These are phyloP conservation scores for Fagus crenata DNA, from an alignment of 306 rosid genomes.

Conservation along the genomic window DNA sequence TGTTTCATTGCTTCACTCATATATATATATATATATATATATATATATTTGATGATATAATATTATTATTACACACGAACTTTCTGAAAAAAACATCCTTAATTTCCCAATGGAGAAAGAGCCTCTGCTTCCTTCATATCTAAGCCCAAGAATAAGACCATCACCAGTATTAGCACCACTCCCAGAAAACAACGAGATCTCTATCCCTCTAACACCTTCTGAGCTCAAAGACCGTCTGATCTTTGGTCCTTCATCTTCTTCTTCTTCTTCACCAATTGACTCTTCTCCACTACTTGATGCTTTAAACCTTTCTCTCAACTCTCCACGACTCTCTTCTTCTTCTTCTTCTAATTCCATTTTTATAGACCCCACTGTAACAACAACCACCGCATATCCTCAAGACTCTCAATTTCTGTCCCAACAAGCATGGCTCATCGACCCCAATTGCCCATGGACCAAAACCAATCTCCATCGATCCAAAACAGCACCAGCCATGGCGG, in stretches of 20 bases:
- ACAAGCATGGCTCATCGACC: conserved; percentile 62
- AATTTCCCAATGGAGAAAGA: conserved; percentile 68
- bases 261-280: conserved; percentile 51
- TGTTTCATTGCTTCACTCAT: neutral
- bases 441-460: conserved; percentile 51
- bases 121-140: conserved; percentile 62
- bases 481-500: conserved; percentile 95
- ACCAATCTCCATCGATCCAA: conserved; percentile 78
- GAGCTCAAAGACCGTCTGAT: conserved; percentile 80
- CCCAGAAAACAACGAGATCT: conserved; percentile 65
- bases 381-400: neutral
- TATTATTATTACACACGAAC: too few relatives aligned
- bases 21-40: too few relatives aligned
- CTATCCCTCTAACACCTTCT: conserved; percentile 54
- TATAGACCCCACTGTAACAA: conserved; percentile 24
- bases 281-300: conserved; percentile 63
- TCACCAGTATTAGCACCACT: conserved; percentile 42
- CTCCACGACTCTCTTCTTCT: conserved; percentile 50
- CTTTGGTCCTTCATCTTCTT: conserved; percentile 62
- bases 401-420: conserved; percentile 38
- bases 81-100: neutral
- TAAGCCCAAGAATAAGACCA: conserved; percentile 48
- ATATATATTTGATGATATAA: too few relatives aligned
- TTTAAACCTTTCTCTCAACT: conserved; percentile 46
- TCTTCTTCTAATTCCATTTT: conserved; percentile 24